phyloP scores from a whole-genome alignment of 176 grass and related monocot genomes.

The Eragrostis curvula region DNA sequence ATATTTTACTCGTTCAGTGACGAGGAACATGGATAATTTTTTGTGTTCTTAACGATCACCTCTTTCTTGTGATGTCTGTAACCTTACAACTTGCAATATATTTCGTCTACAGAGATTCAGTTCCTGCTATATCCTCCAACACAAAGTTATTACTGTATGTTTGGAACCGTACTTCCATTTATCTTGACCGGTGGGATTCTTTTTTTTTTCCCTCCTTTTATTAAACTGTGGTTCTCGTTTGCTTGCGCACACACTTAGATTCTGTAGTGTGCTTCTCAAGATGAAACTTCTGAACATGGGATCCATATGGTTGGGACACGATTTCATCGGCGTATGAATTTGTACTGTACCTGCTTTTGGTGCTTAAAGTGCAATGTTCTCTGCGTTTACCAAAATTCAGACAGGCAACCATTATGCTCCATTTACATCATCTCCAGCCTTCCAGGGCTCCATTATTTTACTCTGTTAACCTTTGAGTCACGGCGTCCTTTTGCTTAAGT shows the following conservation, averaged over 20 bases:
- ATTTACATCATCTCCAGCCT: not conserved
- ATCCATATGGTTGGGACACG: not conserved
- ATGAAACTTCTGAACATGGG: not conserved
- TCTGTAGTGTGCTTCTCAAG: not conserved
- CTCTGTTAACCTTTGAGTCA: not conserved
- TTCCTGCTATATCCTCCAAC: not conserved
- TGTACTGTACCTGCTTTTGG: no score
- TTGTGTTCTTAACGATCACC: not conserved
- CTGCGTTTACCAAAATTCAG: conserved; percentile 10
- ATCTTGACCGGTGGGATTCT: not conserved
- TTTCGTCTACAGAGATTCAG: not conserved
- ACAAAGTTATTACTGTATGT: not conserved
- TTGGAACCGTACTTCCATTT: not conserved
- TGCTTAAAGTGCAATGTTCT: not conserved
- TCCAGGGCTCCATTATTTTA: not conserved
- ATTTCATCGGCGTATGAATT: not conserved
- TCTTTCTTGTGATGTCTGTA: conserved; percentile 5
- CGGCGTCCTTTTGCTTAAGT: not conserved
- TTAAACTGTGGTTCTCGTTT: not conserved
- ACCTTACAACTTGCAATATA: not conserved
- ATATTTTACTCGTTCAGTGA: not conserved
- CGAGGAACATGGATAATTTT: not conserved
- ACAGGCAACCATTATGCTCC: not conserved
- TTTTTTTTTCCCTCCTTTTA: not conserved
- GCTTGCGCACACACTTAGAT: not conserved